phyloP scores from a whole-genome alignment of 345 rosid species.

The Gossypium sturtianum region DNA sequence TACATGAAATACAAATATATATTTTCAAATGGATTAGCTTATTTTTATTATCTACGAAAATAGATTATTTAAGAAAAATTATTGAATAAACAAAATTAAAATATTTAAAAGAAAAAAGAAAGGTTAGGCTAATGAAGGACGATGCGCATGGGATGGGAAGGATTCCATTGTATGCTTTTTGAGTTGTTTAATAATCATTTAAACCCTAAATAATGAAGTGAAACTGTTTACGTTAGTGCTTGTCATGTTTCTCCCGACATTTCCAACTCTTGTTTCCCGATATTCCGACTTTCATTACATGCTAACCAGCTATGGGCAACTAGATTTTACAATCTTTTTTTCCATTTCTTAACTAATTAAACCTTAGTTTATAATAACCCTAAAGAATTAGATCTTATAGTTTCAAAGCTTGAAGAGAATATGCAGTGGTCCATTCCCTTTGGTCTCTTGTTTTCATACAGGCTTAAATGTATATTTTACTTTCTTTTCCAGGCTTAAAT shows the following conservation, averaged over 20 bases:
- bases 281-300: constrained; percentile 38
- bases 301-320: constrained; percentile 14
- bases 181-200: constrained; percentile 28
- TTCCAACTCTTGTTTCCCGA: constrained; percentile 40
- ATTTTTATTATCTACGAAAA: too few relatives aligned
- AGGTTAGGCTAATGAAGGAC: too few relatives aligned
- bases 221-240: constrained; percentile 23
- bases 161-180: constrained; percentile 39
- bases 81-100: too few relatives aligned
- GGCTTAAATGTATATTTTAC: too few relatives aligned
- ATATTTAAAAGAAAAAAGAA: too few relatives aligned
- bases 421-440: constrained; percentile 17
- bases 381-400: background rate
- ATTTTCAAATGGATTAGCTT: too few relatives aligned
- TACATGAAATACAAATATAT: too few relatives aligned
- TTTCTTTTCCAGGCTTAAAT: background rate
- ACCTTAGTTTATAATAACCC: constrained; percentile 10
- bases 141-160: constrained; percentile 25
- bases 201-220: background rate
- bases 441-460: background rate
- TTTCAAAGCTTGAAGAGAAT: constrained; percentile 18
- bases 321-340: background rate
- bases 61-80: too few relatives aligned
- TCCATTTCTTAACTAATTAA: too few relatives aligned
- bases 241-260: constrained; percentile 57